These are phyloP conservation scores for Fonsecaea monophora DNA, from an alignment of 2,329 filamentous ascomycete species.

Conservation along the genomic window DNA sequence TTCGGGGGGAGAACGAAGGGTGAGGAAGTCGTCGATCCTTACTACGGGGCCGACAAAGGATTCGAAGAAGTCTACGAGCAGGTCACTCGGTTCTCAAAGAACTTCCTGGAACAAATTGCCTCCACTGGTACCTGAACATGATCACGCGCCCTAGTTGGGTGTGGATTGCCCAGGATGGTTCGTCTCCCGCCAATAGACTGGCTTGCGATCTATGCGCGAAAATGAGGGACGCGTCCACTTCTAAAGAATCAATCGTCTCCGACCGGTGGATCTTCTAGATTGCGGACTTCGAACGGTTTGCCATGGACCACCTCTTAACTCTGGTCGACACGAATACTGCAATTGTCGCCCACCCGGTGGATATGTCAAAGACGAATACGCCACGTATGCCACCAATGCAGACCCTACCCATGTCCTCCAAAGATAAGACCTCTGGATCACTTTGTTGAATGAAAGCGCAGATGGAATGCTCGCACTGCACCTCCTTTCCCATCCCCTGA, in stretches of 20 bases:
- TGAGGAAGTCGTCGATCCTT: conserved; percentile 85
- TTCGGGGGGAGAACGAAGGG: conserved; percentile 66
- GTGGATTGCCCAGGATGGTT: neutral
- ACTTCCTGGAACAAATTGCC: conserved; percentile 71
- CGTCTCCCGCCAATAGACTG: neutral
- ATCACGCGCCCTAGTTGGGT: neutral
- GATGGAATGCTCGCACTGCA: conserved; percentile 45
- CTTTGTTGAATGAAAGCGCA: conserved; percentile 57
- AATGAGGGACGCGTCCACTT: neutral
- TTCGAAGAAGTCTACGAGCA: conserved; percentile 89
- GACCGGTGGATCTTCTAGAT: neutral
- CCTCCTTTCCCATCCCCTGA: conserved; percentile 50
- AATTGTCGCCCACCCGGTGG: neutral
- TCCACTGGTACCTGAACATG: conserved; percentile 32
- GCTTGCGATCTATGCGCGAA: neutral
- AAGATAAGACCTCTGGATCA: conserved; percentile 54
- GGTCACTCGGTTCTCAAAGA: conserved; percentile 75
- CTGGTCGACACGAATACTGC: neutral
- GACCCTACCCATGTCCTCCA: conserved; percentile 58
- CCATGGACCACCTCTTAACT: neutral
- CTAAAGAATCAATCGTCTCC: neutral
- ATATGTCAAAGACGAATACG: neutral
- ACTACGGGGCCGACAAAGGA: conserved; percentile 83
- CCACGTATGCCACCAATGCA: conserved; percentile 40
- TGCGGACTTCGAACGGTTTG: neutral